Base-by-base conservation (phyloP, 805 yeast genomes). In the Ascoidea rubescens region DNA sequence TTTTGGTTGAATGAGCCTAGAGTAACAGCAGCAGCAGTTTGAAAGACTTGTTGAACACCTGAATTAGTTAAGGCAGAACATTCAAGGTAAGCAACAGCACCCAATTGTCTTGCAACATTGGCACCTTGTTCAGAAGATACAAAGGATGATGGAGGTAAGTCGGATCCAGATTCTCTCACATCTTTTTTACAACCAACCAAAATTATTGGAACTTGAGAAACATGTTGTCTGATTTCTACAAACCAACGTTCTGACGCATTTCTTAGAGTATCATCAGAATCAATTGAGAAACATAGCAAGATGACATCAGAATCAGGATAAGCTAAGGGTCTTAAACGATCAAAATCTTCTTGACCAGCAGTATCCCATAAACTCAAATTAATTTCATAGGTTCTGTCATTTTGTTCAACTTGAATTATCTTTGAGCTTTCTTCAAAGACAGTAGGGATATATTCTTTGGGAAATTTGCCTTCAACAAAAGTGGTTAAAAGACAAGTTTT, bases 361-460 rank as follows among this genome's bases (percentile, higher is more conserved):
- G 84, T 79, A 70, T 79, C 84, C 83, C 83, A 79, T 48, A 79
- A 65, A 12, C 81, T 80, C 50, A 79, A 66, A 54, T 78, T 77
- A 51, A 78, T 72, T 51, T 17, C 28, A 58, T 75, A 75, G 31
- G 77, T 75, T 57, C 77, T 79, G 31, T 78, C 79, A 53, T 71
- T 75, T 58, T 71, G 75, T 49, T 78, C 80, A 12, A 79, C 72
- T 74, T 76, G 71, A 30, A 78, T 78, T 17, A 73, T 71, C 5
- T 82, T 80, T 4, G 81, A 70, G 59, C 78, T 77, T 61, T 79
- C 78, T 60, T 79, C 84, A 55, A 79, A 79, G 8, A 79, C 84
- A 6, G 84, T 79, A 45, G 84, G 84, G 46, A 79, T 82, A 60
- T 79, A 79, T 62, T 78, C 83, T 53, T 79, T 79, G 5, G 83